Evolutionary conservation across 2,329 filamentous ascomycete genomes (phyloP).

Genomic region (Madurella mycetomatis): DNA sequence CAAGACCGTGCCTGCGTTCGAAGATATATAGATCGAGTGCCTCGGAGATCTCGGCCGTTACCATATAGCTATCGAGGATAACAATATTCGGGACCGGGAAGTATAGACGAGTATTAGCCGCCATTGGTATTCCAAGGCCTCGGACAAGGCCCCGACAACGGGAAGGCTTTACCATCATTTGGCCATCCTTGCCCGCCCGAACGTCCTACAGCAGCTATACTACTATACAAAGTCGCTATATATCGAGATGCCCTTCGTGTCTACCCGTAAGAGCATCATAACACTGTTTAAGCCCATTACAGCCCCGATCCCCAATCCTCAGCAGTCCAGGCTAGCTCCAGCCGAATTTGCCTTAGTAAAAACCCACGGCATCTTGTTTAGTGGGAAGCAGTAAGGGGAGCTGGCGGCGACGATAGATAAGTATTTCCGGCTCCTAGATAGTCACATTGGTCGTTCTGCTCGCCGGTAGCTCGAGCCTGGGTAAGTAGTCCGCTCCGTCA

Average conservation of each 20-base stretch:
- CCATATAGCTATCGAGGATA: constrained; percentile 86
- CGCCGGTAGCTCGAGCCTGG: constrained; percentile 50
- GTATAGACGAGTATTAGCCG: constrained; percentile 76
- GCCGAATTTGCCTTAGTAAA: constrained; percentile 60
- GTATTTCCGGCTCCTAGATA: constrained; percentile 52
- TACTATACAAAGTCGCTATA: constrained; percentile 69
- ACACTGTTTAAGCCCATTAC: constrained; percentile 62
- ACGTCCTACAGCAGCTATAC: constrained; percentile 65
- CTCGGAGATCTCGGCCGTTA: constrained; percentile 78
- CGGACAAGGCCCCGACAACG: constrained; percentile 68
- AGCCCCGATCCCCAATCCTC: constrained; percentile 23
- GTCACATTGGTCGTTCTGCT: constrained; percentile 49
- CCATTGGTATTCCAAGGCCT: constrained; percentile 81
- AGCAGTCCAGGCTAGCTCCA: constrained; percentile 35
- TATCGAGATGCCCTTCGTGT: constrained; percentile 61
- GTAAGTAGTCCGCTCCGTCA: constrained; percentile 5
- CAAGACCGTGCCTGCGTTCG: constrained; percentile 77
- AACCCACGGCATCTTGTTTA: constrained; percentile 61
- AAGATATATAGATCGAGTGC: constrained; percentile 91
- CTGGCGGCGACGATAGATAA: constrained; percentile 42
- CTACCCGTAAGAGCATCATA: constrained; percentile 65
- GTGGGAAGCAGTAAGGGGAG: constrained; percentile 41
- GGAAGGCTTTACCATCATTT: constrained; percentile 86
- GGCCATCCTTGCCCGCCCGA: constrained; percentile 69
- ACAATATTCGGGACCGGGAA: constrained; percentile 69